Evolutionary conservation across 2,329 filamentous ascomycete species (phyloP), one percentile per base, ranked within the genome.

Genomic region (Monosporascus sp.): DNA sequence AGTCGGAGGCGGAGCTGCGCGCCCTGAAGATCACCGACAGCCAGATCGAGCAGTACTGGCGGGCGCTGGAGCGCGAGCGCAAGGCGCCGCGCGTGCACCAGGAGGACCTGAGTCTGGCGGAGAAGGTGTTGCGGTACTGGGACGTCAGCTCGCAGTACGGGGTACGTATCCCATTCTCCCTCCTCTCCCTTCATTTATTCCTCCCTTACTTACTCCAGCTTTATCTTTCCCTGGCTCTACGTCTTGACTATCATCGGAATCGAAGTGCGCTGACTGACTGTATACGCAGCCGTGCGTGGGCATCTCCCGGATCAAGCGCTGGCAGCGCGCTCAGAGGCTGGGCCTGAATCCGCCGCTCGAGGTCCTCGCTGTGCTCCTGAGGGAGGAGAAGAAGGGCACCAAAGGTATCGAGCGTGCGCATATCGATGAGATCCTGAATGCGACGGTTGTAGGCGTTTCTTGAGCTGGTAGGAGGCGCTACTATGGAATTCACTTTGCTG

Each of bases 101-200:
- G 72, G 72, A 86, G 63, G 86, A 78, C 2, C 67, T 97, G 61
- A 80, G 77, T 11, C 60, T 88, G 46, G 79, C 87, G 52, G 92
- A 97, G 78, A 96, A 93, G 76, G 84, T 97, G 26, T 72, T 97
- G 64, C 79, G 93, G 58, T 89, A 96, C 68, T 99, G 94, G 72
- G 94, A 99, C 69, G 87, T 96, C 60, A 94, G 87, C 65, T 89
- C 82, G 55, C 89, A 96, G 65, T 99, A 89, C 69, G 94, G 94
- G 53, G 91, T 96, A 83, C 76, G 89, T 84, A n/a, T 51, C 15
- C 51, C 45, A 6, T 51, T 20, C 48, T 49, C 37, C 8, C 6
- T 49, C 44, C 41, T 24, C 3, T n/a, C 26, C 22, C 22, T 44
- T 44, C 22, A 3, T 24, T 20, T 20, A 9, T 15, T 9, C 7